Conservation (phyloP, 2,329 filamentous ascomycete species). For the Fusarium subglutinans region DNA sequence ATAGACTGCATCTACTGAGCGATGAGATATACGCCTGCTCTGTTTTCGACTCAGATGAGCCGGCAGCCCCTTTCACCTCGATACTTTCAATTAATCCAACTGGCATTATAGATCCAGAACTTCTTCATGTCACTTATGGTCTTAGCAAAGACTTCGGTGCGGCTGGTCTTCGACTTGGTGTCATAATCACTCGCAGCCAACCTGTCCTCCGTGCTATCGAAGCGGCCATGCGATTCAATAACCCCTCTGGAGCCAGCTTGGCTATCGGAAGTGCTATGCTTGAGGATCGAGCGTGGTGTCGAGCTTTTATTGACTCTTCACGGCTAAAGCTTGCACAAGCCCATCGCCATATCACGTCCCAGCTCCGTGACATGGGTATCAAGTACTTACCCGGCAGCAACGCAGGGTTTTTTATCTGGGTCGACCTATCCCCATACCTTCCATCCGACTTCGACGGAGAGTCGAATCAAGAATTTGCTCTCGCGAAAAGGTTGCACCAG, state of each 20-base stretch:
- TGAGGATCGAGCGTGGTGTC: constrained; percentile 56
- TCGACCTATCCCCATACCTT: constrained; percentile 59
- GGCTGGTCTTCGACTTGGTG: constrained; percentile 61
- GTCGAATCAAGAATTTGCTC: constrained; percentile 52
- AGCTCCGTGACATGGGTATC: constrained; percentile 54
- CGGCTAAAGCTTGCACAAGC: constrained; percentile 51
- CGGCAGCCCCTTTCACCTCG: constrained; percentile 55
- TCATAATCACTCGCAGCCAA: constrained; percentile 53
- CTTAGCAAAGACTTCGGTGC: constrained; percentile 61
- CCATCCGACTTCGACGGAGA: constrained; percentile 42
- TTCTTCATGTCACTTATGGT: constrained; percentile 61
- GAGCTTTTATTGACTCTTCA: constrained; percentile 54
- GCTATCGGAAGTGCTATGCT: constrained; percentile 56
- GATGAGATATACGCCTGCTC: constrained; percentile 68
- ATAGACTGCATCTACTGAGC: constrained; percentile 62
- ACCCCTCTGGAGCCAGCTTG: constrained; percentile 56
- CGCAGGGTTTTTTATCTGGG: constrained; percentile 66
- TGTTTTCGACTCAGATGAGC: constrained; percentile 53
- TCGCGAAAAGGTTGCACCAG: constrained; percentile 55
- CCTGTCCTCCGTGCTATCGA: constrained; percentile 48
- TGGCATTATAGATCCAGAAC: constrained; percentile 55
- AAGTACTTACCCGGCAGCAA: constrained; percentile 57
- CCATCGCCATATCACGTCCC: constrained; percentile 51
- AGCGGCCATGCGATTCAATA: constrained; percentile 57
- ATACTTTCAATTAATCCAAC: constrained; percentile 56